These are phyloP conservation scores for Mucor plumbeus DNA, from an alignment of 371 early-diverging fungal species.

Conservation along the genomic window DNA sequence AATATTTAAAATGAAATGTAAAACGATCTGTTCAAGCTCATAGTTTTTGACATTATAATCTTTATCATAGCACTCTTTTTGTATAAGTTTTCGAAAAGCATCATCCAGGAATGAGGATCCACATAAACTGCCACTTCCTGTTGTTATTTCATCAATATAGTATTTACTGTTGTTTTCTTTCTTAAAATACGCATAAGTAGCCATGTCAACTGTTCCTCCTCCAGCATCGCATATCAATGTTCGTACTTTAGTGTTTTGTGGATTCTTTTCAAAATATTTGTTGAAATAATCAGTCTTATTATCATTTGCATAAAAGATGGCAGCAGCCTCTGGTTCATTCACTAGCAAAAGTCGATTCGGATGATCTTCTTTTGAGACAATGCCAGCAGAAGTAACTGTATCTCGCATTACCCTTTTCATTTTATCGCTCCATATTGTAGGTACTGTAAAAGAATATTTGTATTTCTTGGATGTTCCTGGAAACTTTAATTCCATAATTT, in stretches of 20 bases:
- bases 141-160: slow-evolving; percentile 47
- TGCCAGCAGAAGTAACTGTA: slow-evolving; percentile 43
- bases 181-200: slow-evolving; percentile 37
- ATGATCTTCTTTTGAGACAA: slow-evolving; percentile 37
- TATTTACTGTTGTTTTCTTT: slow-evolving; percentile 25
- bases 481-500: slow-evolving; percentile 6
- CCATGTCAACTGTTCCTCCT: slow-evolving; percentile 67
- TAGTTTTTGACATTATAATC: slow-evolving; percentile 30
- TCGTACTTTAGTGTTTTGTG: slow-evolving; percentile 29
- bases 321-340: slow-evolving; percentile 53
- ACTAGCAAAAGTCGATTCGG: slow-evolving; percentile 52
- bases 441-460: slow-evolving; percentile 46
- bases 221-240: slow-evolving; percentile 69
- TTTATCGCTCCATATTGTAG: slow-evolving; percentile 50
- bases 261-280: background rate
- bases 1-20: slow-evolving; percentile 32
- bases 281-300: background rate
- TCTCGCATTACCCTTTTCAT: slow-evolving; percentile 47
- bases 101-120: slow-evolving; percentile 59
- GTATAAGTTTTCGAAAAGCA: slow-evolving; percentile 40
- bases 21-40: slow-evolving; percentile 40
- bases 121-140: slow-evolving; percentile 54
- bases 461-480: slow-evolving; percentile 26
- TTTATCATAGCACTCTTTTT: slow-evolving; percentile 33
- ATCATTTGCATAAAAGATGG: slow-evolving; percentile 33